Conservation (phyloP, 1,284 basidiomycete species). For the Trichosporon sp. region DNA sequence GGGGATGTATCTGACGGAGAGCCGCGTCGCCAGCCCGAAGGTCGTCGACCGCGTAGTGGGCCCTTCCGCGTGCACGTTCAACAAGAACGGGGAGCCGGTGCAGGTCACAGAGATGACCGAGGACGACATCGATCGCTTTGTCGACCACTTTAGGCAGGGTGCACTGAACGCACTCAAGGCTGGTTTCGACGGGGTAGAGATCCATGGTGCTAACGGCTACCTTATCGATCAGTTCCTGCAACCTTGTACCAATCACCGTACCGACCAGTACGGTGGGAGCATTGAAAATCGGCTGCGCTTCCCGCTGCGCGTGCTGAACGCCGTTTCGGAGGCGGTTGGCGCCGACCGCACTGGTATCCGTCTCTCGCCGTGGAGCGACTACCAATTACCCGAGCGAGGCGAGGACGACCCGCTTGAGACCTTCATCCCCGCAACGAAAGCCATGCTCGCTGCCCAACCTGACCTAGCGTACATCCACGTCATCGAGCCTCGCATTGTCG, state of each 20-base stretch:
- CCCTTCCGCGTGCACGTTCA: conserved; percentile 55
- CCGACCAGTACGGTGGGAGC: conserved; percentile 60
- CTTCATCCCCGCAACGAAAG: conserved; percentile 34
- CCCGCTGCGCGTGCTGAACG: conserved; percentile 55
- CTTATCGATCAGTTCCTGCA: conserved; percentile 59
- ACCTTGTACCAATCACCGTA: conserved; percentile 55
- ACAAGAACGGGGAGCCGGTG: not conserved
- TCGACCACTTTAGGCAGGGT: conserved; percentile 53
- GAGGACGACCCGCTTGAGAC: conserved; percentile 52
- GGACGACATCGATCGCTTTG: conserved; percentile 46
- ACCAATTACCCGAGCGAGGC: conserved; percentile 41
- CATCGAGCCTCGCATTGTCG: conserved; percentile 50
- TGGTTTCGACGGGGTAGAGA: conserved; percentile 64
- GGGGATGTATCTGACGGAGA: not conserved
- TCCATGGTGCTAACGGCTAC: conserved; percentile 45
- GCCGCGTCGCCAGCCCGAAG: conserved; percentile 12
- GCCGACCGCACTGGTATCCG: conserved; percentile 55
- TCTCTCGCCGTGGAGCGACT: conserved; percentile 56
- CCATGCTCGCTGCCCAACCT: conserved; percentile 51
- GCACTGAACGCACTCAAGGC: conserved; percentile 58
- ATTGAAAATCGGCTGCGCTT: conserved; percentile 58
- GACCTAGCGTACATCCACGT: conserved; percentile 60
- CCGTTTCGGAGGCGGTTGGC: conserved; percentile 55
- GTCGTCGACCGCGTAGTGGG: conserved; percentile 47
- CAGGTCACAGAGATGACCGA: conserved; percentile 22